Conservation (phyloP, 192 early-diverging fungal species). For the Entomortierella lignicola region DNA sequence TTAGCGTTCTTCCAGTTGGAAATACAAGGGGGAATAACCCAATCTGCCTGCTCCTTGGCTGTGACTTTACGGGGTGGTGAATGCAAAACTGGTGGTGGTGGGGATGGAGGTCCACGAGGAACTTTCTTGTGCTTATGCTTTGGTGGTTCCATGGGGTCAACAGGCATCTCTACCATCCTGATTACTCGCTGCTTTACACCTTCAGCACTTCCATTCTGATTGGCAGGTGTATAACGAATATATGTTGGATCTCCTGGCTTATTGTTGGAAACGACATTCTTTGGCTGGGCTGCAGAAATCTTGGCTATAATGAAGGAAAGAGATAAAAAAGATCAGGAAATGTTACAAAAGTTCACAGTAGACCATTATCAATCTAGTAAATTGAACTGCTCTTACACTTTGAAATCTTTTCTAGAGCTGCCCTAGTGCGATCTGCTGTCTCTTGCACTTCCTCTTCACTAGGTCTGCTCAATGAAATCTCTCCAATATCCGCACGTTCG, state of each 20-base stretch:
- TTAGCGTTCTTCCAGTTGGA: slow-evolving; percentile 99
- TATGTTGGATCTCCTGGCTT: slow-evolving; percentile 77
- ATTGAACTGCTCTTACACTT: slow-evolving; percentile 58
- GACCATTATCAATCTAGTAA: too few species aligned
- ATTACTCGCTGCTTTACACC: slow-evolving; percentile 92
- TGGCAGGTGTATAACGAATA: slow-evolving; percentile 91
- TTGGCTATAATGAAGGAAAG: slow-evolving; percentile 55
- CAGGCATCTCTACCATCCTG: slow-evolving; percentile 92
- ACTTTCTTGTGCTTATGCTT: slow-evolving; percentile 93
- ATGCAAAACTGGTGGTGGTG: slow-evolving; percentile 97
- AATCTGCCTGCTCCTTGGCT: slow-evolving; percentile 95
- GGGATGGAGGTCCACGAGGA: slow-evolving; percentile 85
- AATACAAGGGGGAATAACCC: slow-evolving; percentile 99
- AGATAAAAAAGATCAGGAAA: not conserved
- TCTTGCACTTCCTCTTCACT: slow-evolving; percentile 80
- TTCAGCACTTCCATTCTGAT: slow-evolving; percentile 75
- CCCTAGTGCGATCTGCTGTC: slow-evolving; percentile 88
- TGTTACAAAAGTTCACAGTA: too few species aligned
- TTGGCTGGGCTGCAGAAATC: slow-evolving; percentile 74
- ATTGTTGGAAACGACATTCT: slow-evolving; percentile 63
- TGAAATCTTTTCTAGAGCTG: slow-evolving; percentile 89
- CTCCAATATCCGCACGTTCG: slow-evolving; percentile 75
- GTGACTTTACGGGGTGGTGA: slow-evolving; percentile 97
- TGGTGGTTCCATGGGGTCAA: slow-evolving; percentile 97
- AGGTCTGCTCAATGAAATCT: slow-evolving; percentile 81